These are phyloP conservation scores for Annulohypoxylon stygium DNA, from an alignment of 495 filamentous ascomycete species.

Conservation along the genomic window DNA sequence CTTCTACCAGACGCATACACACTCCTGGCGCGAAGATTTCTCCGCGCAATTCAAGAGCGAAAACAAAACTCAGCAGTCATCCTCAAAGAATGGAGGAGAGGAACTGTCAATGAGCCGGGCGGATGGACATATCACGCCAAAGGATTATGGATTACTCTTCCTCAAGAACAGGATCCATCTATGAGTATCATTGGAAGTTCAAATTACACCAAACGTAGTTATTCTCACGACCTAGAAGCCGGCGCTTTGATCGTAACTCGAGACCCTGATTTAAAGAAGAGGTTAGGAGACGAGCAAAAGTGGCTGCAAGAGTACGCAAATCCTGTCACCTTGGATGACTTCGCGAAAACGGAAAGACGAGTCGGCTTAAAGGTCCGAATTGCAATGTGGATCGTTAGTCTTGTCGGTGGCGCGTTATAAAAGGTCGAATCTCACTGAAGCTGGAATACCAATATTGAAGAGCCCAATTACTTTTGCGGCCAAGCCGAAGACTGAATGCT, in stretches of 20 bases:
- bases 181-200: constrained; percentile 89
- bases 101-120: constrained; percentile 79
- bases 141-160: constrained; percentile 90
- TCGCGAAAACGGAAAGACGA: constrained; percentile 80
- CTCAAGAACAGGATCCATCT: constrained; percentile 70
- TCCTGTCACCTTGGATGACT: constrained; percentile 76
- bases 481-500: constrained; percentile 3
- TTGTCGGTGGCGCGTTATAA: constrained; percentile 77
- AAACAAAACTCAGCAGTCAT: constrained; percentile 72
- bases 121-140: constrained; percentile 99
- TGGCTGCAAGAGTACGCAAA: constrained; percentile 81
- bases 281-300: constrained; percentile 80
- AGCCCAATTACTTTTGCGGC: constrained; percentile 17
- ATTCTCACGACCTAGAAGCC: constrained; percentile 89
- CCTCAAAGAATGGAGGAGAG: constrained; percentile 89
- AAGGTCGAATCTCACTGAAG: background rate
- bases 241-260: constrained; percentile 86
- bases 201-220: constrained; percentile 96
- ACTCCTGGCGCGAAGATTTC: constrained; percentile 83
- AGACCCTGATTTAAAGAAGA: constrained; percentile 77
- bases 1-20: constrained; percentile 94
- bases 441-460: background rate
- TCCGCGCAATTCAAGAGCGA: constrained; percentile 73
- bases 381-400: constrained; percentile 89
- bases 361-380: constrained; percentile 88